Conservation (phyloP, 202 grass and related monocot genomes). For the Musa balbisiana region DNA sequence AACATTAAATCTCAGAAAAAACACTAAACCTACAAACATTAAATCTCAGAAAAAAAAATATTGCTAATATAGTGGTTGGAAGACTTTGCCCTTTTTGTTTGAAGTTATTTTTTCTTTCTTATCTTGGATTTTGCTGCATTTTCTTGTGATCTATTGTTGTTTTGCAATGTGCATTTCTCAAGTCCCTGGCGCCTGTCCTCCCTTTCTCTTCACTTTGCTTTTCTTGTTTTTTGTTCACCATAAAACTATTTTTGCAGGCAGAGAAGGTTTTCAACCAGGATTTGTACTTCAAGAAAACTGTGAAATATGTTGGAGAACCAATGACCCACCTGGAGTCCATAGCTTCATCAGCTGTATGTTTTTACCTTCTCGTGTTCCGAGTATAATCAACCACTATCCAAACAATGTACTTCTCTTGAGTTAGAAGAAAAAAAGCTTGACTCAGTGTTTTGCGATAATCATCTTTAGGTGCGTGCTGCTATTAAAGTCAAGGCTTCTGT, state of each 20-base stretch:
- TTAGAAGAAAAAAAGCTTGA: too few species aligned
- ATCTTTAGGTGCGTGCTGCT: conserved; percentile 84
- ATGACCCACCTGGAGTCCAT: conserved; percentile 97
- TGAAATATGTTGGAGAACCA: conserved; percentile 85
- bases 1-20: too few species aligned
- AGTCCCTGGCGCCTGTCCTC: not conserved
- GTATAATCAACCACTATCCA: not conserved
- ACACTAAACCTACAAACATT: too few species aligned
- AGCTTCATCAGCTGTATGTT: conserved; percentile 65
- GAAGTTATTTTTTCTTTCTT: not conserved
- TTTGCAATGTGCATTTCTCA: not conserved
- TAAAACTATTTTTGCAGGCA: conserved; percentile 44
- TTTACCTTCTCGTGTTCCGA: not conserved
- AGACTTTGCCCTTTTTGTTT: not conserved
- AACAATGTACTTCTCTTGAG: not conserved
- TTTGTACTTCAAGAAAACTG: conserved; percentile 82
- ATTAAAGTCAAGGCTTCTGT: conserved; percentile 97
- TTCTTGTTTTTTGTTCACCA: not conserved
- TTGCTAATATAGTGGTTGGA: not conserved
- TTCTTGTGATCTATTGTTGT: not conserved
- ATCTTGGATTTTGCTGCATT: not conserved
- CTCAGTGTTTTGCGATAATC: not conserved
- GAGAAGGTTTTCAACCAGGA: conserved; percentile 99
- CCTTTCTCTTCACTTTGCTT: not conserved
- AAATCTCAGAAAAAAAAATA: too few species aligned